Conservation (phyloP, 1,284 basidiomycete species). For the Austroboletus niveus region DNA sequence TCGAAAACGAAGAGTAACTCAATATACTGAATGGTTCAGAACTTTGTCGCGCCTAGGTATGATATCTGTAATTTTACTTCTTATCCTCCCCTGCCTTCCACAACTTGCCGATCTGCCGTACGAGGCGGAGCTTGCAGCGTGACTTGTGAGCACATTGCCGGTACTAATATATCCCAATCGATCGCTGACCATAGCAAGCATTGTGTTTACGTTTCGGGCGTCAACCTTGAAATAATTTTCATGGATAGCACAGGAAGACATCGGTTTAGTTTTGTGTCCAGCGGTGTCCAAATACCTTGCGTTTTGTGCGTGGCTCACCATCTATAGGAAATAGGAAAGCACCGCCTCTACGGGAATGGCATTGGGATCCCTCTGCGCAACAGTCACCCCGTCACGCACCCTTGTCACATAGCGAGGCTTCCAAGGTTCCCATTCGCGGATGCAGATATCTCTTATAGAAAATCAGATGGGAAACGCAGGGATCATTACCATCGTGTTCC, state of each 20-base stretch:
- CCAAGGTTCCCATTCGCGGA: slow-evolving; percentile 11
- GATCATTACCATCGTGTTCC: slow-evolving; percentile 16
- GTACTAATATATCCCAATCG: slow-evolving; percentile 6
- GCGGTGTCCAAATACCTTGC: not conserved
- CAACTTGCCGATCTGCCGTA: slow-evolving; percentile 17
- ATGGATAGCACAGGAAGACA: not conserved
- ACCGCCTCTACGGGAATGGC: slow-evolving; percentile 20
- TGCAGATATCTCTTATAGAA: slow-evolving; percentile 11
- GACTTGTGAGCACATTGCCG: slow-evolving; percentile 4
- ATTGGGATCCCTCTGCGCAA: slow-evolving; percentile 15
- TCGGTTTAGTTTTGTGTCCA: not conserved
- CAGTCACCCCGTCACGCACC: slow-evolving; percentile 13
- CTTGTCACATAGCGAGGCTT: slow-evolving; percentile 12
- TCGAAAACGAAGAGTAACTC: slow-evolving; percentile 35
- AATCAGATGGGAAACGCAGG: slow-evolving; percentile 14
- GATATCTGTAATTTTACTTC: slow-evolving; percentile 18
- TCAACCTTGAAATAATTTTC: slow-evolving; percentile 5
- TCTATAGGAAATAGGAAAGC: not conserved
- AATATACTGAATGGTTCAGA: slow-evolving; percentile 24
- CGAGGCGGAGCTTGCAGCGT: slow-evolving; percentile 16
- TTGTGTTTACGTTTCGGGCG: slow-evolving; percentile 2
- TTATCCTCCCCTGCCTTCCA: slow-evolving; percentile 8
- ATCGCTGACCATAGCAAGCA: slow-evolving; percentile 5
- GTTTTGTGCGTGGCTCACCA: too few species aligned
- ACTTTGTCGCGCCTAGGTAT: slow-evolving; percentile 13